phyloP scores from a whole-genome alignment of 306 rosid genomes.

The Citrullus mucosospermus region DNA sequence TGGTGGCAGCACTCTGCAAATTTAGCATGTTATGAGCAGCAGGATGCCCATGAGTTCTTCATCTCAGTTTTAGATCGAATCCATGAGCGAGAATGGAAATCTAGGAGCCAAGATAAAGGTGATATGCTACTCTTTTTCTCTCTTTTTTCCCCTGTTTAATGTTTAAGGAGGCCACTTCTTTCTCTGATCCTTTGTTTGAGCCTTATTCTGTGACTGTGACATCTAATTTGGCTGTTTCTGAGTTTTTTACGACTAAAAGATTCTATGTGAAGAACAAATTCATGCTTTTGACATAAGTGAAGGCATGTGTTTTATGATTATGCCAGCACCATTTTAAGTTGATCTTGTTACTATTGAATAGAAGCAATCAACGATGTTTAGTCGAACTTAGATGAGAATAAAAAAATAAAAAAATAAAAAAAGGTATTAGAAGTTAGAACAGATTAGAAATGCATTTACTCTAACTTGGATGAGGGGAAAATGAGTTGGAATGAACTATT shows the following conservation, averaged over 20 bases:
- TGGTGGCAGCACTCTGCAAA: constrained; percentile 88
- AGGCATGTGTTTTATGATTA: background rate
- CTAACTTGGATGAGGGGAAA: background rate
- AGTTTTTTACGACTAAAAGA: background rate
- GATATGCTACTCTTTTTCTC: background rate
- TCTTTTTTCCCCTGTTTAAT: background rate
- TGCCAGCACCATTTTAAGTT: background rate
- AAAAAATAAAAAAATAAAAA: background rate
- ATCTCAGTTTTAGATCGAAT: constrained; percentile 82
- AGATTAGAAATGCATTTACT: background rate
- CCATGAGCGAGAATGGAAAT: constrained; percentile 52
- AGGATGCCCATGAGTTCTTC: constrained; percentile 95
- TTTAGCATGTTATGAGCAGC: constrained; percentile 90
- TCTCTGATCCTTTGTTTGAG: background rate
- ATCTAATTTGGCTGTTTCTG: background rate
- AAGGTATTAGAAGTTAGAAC: background rate
- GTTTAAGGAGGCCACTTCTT: background rate
- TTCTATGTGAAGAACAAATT: background rate
- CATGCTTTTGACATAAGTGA: background rate
- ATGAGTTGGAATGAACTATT: background rate
- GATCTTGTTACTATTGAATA: background rate
- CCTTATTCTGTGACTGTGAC: background rate
- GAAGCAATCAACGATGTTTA: background rate
- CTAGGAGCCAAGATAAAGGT: constrained; percentile 54
- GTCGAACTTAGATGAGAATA: background rate